Percentiles rank a stretch among this genome's conserved stretches.
Evolutionary conservation across 139 green algal species (phyloP).

Genomic region (Coelastrella sp.): DNA sequence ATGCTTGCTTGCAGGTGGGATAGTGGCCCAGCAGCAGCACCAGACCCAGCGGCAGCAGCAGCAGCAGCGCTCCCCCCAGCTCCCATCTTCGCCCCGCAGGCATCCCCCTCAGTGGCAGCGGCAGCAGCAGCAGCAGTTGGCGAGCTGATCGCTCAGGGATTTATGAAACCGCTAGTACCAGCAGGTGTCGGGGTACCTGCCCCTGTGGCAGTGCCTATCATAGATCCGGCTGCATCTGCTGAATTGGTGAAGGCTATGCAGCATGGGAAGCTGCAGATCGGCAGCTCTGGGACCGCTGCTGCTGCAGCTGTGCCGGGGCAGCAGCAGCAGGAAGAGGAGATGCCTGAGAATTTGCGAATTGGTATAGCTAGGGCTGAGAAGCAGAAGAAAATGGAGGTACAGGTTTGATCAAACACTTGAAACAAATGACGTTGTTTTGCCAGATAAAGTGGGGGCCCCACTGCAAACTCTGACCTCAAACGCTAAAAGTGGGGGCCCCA

Average conservation of each 20-base stretch:
- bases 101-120: background rate
- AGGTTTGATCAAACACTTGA: too few relatives aligned
- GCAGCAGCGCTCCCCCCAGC: background rate
- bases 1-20: background rate
- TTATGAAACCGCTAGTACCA: background rate
- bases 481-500: too few relatives aligned
- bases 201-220: background rate
- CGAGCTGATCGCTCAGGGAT: background rate
- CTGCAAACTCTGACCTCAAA: too few relatives aligned
- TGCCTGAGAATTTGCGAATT: constrained; percentile 25
- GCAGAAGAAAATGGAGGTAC: constrained; percentile 32
- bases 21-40: background rate
- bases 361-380: constrained; percentile 11
- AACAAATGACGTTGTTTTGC: too few relatives aligned
- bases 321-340: constrained; percentile 27
- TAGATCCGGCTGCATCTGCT: constrained; percentile 13
- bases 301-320: background rate
- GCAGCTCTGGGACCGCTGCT: background rate
- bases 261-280: background rate
- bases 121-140: background rate
- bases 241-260: background rate
- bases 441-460: too few relatives aligned
- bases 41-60: background rate
- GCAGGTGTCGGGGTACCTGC: background rate
- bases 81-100: background rate